Evolutionary conservation across 2,329 filamentous ascomycete species (phyloP).

Genomic region (Penicillium sclerotiorum): DNA sequence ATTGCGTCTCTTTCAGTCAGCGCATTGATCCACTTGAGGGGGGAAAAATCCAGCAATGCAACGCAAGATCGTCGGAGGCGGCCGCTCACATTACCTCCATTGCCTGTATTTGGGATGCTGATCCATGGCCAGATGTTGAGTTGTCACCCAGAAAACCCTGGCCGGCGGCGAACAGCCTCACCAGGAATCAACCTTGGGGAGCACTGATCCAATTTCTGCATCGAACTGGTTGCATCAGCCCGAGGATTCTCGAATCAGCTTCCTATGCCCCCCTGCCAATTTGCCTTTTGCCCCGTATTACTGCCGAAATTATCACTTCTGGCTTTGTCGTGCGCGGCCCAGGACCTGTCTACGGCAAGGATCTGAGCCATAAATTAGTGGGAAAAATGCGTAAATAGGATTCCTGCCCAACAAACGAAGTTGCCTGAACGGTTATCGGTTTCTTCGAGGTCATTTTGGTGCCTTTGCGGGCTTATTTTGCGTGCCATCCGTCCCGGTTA

Average conservation of each 20-base stretch:
- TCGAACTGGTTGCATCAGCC: constrained; percentile 21
- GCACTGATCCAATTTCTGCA: constrained; percentile 22
- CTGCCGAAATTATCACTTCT: not conserved
- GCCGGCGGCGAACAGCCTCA: constrained; percentile 24
- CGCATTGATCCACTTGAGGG: constrained; percentile 8
- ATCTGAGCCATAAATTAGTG: constrained; percentile 18
- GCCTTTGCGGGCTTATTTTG: constrained; percentile 9
- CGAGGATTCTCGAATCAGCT: constrained; percentile 28
- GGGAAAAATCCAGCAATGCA: constrained; percentile 14
- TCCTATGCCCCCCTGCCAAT: constrained; percentile 30
- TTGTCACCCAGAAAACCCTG: constrained; percentile 34
- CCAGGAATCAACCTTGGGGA: constrained; percentile 19
- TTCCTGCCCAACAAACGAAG: constrained; percentile 28
- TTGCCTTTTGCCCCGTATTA: constrained; percentile 22
- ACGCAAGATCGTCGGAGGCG: constrained; percentile 26
- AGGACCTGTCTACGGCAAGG: constrained; percentile 31
- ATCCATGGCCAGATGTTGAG: constrained; percentile 31
- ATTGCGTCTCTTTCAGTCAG: constrained; percentile 5
- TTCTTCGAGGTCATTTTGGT: constrained; percentile 2
- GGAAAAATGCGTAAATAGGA: constrained; percentile 17
- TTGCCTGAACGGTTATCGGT: constrained; percentile 11
- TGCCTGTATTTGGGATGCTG: constrained; percentile 19
- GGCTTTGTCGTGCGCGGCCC: constrained; percentile 16
- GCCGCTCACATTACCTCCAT: constrained; percentile 21
- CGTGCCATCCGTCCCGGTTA: constrained; percentile 7